Conservation (phyloP, 139 green algal genomes). For the Chlamydomonas eustigma region DNA sequence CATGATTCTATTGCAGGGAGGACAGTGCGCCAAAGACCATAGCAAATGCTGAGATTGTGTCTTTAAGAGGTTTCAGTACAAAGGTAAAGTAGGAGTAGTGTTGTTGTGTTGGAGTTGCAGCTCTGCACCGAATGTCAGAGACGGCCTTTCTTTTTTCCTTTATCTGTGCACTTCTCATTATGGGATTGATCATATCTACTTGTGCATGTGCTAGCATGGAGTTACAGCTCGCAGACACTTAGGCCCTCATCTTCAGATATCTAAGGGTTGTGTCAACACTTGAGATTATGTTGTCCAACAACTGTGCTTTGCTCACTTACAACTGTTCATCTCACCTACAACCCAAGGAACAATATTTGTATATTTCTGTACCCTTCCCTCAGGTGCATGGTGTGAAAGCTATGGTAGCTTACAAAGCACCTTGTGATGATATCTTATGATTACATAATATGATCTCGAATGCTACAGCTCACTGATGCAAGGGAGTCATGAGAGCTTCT, state of each 20-base stretch:
- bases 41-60: slow-evolving; percentile 66
- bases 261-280: too few relatives aligned
- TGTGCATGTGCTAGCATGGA: background rate
- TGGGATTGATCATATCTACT: background rate
- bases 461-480: too few relatives aligned
- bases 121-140: background rate
- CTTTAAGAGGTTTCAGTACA: slow-evolving; percentile 88
- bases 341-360: too few relatives aligned
- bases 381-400: slow-evolving; percentile 90
- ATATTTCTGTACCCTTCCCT: too few relatives aligned
- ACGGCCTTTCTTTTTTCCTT: background rate
- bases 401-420: slow-evolving; percentile 76
- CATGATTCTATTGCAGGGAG: too few relatives aligned
- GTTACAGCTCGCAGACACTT: too few relatives aligned
- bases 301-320: too few relatives aligned
- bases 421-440: slow-evolving; percentile 32
- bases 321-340: too few relatives aligned
- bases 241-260: too few relatives aligned
- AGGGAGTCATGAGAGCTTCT: too few relatives aligned
- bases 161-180: background rate
- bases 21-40: slow-evolving; percentile 86
- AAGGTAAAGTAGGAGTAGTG: slow-evolving; percentile 50
- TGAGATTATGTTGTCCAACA: too few relatives aligned
- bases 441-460: too few relatives aligned
- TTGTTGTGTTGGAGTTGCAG: background rate